phyloP scores from a whole-genome alignment of 305 asterid species.

The Ruellia speciosa region DNA sequence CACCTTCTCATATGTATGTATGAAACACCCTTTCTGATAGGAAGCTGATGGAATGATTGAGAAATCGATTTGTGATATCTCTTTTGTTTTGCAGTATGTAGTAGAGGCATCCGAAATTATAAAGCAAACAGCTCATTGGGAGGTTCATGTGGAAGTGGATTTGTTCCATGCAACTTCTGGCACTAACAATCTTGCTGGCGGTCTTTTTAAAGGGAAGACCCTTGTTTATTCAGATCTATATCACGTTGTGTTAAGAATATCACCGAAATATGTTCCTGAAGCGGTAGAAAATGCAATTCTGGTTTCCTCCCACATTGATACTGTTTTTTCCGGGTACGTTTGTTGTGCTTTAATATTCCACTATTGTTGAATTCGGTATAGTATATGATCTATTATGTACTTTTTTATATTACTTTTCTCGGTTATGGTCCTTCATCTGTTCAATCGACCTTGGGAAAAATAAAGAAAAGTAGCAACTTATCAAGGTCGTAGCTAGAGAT shows the following conservation, averaged over 20 bases:
- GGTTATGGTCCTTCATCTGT: constrained; percentile 3
- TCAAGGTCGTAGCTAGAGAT: background rate
- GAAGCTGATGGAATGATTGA: constrained; percentile 15
- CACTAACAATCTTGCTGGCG: constrained; percentile 63
- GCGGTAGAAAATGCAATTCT: constrained; percentile 84
- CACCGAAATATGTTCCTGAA: constrained; percentile 70
- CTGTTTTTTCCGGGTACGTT: constrained; percentile 76
- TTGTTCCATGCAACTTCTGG: constrained; percentile 66
- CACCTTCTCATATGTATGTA: background rate
- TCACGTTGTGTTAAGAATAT: constrained; percentile 68
- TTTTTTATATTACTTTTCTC: constrained; percentile 6
- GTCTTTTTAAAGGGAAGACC: constrained; percentile 76
- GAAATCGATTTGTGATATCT: constrained; percentile 7
- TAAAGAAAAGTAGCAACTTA: background rate
- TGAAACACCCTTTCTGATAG: constrained; percentile 1
- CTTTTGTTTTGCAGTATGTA: constrained; percentile 59
- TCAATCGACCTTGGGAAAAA: constrained; percentile 9
- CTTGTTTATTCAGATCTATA: constrained; percentile 86
- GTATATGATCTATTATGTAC: too few relatives aligned
- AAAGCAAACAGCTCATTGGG: constrained; percentile 79
- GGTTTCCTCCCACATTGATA: constrained; percentile 90
- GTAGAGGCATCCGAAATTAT: constrained; percentile 49
- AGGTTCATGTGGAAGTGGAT: constrained; percentile 81
- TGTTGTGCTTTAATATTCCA: constrained; percentile 9
- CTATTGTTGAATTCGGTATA: too few relatives aligned